Evolutionary conservation across 2,329 filamentous ascomycete genomes (phyloP).

Genomic region (Trichoderma guizhouense): DNA sequence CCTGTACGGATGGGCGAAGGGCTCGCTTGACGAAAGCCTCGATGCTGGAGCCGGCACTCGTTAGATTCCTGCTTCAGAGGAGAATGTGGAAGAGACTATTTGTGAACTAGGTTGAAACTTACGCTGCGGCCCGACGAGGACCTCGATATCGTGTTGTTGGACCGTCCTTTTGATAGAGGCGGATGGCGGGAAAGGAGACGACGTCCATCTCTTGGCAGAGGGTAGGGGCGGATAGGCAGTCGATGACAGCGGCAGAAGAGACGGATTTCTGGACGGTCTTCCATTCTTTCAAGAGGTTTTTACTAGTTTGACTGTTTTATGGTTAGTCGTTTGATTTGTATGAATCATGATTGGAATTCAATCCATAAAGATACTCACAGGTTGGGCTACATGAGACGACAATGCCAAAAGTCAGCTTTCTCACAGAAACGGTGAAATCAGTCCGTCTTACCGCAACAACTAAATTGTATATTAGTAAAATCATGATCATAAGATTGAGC

Average conservation of each 20-base stretch:
- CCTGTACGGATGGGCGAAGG: constrained; percentile 24
- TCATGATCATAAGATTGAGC: background rate
- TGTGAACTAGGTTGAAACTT: too few relatives aligned
- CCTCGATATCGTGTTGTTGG: constrained; percentile 42
- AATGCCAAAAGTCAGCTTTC: background rate
- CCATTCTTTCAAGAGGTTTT: constrained; percentile 23
- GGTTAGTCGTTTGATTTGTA: background rate
- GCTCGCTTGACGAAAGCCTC: constrained; percentile 30
- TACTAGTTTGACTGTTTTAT: constrained; percentile 17
- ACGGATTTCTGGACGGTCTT: constrained; percentile 7
- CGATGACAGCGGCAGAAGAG: constrained; percentile 34
- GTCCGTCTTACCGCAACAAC: constrained; percentile 20
- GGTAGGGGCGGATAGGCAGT: constrained; percentile 36
- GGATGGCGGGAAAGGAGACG: constrained; percentile 45
- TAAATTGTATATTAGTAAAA: background rate
- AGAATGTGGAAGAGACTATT: too few relatives aligned
- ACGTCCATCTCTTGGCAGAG: constrained; percentile 43
- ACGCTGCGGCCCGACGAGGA: constrained; percentile 38
- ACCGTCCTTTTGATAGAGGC: constrained; percentile 38
- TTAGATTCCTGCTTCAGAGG: too few relatives aligned
- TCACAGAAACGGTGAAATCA: background rate
- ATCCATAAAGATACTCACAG: constrained; percentile 11
- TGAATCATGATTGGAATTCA: background rate
- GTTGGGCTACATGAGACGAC: constrained; percentile 7
- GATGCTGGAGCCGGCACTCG: constrained; percentile 28